phyloP scores from a whole-genome alignment of 2,329 filamentous ascomycete genomes.

The Rutstroemia sydowiana region DNA sequence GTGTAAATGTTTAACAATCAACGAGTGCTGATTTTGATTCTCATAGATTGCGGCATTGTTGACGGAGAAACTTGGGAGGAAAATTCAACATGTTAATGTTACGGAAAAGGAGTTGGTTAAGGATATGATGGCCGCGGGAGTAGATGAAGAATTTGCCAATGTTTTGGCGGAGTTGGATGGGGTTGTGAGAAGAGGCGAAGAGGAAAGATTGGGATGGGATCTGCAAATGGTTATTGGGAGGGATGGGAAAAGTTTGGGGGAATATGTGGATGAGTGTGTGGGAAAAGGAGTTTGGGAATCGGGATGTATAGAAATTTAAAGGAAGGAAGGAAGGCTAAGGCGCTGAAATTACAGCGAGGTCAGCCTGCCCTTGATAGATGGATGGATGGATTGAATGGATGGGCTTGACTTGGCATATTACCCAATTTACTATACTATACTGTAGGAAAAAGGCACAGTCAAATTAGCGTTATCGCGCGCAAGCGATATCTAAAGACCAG shows the following conservation, averaged over 20 bases:
- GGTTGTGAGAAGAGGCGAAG: neutral
- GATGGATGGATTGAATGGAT: neutral
- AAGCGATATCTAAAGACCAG: no score
- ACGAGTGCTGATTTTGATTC: neutral
- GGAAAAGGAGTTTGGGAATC: neutral
- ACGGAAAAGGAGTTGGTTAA: neutral
- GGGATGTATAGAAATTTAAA: neutral
- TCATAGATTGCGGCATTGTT: neutral
- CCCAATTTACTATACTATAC: no score
- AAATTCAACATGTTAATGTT: neutral
- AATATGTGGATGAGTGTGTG: slow-evolving; percentile 1
- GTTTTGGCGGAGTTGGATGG: neutral
- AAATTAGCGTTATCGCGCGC: no score
- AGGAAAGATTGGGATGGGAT: neutral
- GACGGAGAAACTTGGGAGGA: neutral
- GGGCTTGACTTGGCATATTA: no score
- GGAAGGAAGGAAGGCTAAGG: no score
- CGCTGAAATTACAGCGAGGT: neutral
- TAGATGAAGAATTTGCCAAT: neutral
- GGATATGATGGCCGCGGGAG: neutral
- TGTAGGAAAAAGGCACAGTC: no score
- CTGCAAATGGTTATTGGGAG: neutral
- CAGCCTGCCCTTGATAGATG: neutral
- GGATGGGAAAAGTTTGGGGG: neutral
- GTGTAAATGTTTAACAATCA: neutral